These are phyloP conservation scores for Tricholoma flavovirens DNA, from an alignment of 768 basidiomycete species.

Conservation along the genomic window DNA sequence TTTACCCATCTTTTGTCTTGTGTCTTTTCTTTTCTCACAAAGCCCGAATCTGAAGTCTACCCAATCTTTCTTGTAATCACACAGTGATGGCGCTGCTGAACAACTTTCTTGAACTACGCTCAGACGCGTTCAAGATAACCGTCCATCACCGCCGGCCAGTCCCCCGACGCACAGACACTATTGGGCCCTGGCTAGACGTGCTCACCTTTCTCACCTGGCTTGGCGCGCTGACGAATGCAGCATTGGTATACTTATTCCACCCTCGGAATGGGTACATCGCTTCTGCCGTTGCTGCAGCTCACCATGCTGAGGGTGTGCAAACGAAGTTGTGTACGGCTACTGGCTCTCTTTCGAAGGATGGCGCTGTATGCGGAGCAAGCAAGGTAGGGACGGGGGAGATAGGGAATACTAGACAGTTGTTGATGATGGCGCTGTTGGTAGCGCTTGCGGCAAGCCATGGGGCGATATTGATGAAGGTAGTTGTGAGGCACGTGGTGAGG, in stretches of 20 bases:
- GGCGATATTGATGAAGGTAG: constrained; percentile 61
- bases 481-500: constrained; percentile 67
- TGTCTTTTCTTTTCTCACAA: neutral
- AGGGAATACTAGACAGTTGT: constrained; percentile 41
- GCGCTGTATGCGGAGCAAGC: neutral
- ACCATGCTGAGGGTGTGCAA: neutral
- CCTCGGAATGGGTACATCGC: constrained; percentile 8
- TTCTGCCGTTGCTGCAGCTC: neutral
- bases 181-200: constrained; percentile 92
- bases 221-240: constrained; percentile 79
- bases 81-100: constrained; percentile 81
- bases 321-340: neutral
- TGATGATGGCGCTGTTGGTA: constrained; percentile 62
- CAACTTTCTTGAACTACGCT: constrained; percentile 87
- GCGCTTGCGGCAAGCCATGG: constrained; percentile 84
- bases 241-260: constrained; percentile 86
- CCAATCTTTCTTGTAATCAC: neutral
- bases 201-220: constrained; percentile 89
- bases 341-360: neutral
- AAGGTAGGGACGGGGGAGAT: constrained; percentile 35
- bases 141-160: constrained; percentile 80
- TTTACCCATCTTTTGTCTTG: neutral
- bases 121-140: constrained; percentile 94
- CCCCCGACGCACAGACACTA: constrained; percentile 81
- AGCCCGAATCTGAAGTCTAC: neutral